These are phyloP conservation scores for Agaricus subrufescens DNA, from an alignment of 768 basidiomycete genomes.

Conservation along the genomic window DNA sequence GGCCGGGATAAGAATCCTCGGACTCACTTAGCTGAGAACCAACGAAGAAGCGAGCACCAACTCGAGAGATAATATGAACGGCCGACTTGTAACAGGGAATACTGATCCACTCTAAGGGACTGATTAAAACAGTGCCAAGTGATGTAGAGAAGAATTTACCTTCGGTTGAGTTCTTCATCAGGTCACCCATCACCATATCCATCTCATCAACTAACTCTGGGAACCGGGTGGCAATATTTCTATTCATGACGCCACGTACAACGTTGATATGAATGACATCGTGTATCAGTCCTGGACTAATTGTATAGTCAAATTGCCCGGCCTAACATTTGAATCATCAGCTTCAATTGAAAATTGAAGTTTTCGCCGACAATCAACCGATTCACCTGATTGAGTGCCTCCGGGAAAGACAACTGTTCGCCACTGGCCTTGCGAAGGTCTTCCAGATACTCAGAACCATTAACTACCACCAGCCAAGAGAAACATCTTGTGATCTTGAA, in stretches of 20 bases:
- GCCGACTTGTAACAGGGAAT: not conserved
- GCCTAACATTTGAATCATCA: slow-evolving; percentile 11
- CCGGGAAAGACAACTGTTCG: slow-evolving; percentile 23
- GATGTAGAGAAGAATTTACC: slow-evolving; percentile 15
- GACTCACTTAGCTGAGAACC: slow-evolving; percentile 22
- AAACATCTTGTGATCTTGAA: slow-evolving; percentile 17
- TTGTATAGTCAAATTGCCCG: slow-evolving; percentile 28
- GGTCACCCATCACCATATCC: slow-evolving; percentile 32
- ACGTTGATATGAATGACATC: slow-evolving; percentile 33
- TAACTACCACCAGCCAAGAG: slow-evolving; percentile 24
- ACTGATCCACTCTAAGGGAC: slow-evolving; percentile 1
- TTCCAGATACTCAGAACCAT: slow-evolving; percentile 37
- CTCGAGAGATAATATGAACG: slow-evolving; percentile 16
- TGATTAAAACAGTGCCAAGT: not conserved
- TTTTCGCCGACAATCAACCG: not conserved
- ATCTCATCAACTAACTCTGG: slow-evolving; percentile 43
- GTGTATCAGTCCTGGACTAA: slow-evolving; percentile 24
- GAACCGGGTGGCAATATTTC: slow-evolving; percentile 30
- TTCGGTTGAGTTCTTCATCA: slow-evolving; percentile 12
- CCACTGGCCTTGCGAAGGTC: slow-evolving; percentile 38
- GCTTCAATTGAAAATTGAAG: not conserved
- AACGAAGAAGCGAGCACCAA: slow-evolving; percentile 23
- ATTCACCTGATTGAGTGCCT: slow-evolving; percentile 23
- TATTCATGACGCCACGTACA: slow-evolving; percentile 28
- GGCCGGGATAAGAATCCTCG: not conserved